phyloP scores from a whole-genome alignment of 2,329 filamentous ascomycete species.

The Fulvia fulva region DNA sequence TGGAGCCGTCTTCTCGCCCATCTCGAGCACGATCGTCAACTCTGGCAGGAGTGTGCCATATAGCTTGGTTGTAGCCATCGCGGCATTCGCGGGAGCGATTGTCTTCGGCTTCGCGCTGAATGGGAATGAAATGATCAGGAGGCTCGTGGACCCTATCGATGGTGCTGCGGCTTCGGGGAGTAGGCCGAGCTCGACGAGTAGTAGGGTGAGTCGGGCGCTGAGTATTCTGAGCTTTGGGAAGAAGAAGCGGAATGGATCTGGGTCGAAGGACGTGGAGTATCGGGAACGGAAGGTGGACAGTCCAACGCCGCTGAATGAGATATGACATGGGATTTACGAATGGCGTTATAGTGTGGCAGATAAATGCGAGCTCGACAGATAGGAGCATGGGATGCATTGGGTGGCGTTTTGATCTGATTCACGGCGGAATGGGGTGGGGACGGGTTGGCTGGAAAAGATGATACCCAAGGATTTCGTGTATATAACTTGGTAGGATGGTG shows the following conservation, averaged over 20 bases:
- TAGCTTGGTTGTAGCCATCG: constrained; percentile 52
- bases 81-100: constrained; percentile 48
- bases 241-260: constrained; percentile 17
- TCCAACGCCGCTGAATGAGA: constrained; percentile 5
- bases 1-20: constrained; percentile 54
- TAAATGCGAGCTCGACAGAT: background rate
- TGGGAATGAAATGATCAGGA: constrained; percentile 43
- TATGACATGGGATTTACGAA: background rate
- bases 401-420: background rate
- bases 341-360: background rate
- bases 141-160: constrained; percentile 42
- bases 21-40: constrained; percentile 47
- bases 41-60: constrained; percentile 42
- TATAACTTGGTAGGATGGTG: too few species aligned
- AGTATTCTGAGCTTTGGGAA: constrained; percentile 31
- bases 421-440: too few species aligned
- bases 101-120: constrained; percentile 56
- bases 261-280: constrained; percentile 22
- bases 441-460: too few species aligned
- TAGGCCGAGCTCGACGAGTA: constrained; percentile 28
- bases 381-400: background rate
- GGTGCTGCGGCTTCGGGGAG: constrained; percentile 13
- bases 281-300: constrained; percentile 19
- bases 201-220: constrained; percentile 28
- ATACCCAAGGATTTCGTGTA: too few species aligned